These are phyloP conservation scores for Drosera capensis DNA, from an alignment of 148 eudicot species.

Conservation along the genomic window DNA sequence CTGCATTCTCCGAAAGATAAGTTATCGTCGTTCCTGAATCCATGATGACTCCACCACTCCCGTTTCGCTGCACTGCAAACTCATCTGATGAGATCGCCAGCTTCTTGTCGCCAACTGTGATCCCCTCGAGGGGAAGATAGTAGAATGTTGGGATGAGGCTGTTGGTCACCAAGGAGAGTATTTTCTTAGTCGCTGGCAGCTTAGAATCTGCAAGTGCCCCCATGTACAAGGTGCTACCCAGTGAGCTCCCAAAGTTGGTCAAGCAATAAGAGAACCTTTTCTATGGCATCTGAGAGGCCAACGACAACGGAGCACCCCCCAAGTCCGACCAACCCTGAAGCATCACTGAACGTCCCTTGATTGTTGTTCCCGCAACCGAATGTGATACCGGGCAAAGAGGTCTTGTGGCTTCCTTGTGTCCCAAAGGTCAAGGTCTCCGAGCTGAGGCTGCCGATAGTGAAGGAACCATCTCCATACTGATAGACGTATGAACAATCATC, in stretches of 20 bases:
- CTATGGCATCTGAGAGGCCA: conserved; percentile 20
- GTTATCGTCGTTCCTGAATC: too few relatives aligned
- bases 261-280: conserved; percentile 32
- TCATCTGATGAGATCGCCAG: too few relatives aligned
- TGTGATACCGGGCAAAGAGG: conserved; percentile 14
- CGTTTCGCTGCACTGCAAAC: too few relatives aligned
- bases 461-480: conserved; percentile 18
- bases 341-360: conserved; percentile 13
- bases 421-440: conserved; percentile 19
- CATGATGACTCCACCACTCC: too few relatives aligned
- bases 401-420: background rate
- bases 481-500: conserved; percentile 8
- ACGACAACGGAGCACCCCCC: conserved; percentile 31
- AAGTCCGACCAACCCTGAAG: conserved; percentile 27
- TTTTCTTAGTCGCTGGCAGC: too few relatives aligned
- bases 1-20: too few relatives aligned
- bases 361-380: conserved; percentile 33
- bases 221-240: background rate
- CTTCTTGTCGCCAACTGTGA: too few relatives aligned
- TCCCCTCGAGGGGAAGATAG: too few relatives aligned
- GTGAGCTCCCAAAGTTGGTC: conserved; percentile 2
- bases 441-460: conserved; percentile 20
- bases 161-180: too few relatives aligned
- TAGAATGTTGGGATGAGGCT: too few relatives aligned
- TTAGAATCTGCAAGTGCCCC: background rate